Evolutionary conservation across 495 filamentous ascomycete species (phyloP).

Genomic region (Aspergillus diversus): DNA sequence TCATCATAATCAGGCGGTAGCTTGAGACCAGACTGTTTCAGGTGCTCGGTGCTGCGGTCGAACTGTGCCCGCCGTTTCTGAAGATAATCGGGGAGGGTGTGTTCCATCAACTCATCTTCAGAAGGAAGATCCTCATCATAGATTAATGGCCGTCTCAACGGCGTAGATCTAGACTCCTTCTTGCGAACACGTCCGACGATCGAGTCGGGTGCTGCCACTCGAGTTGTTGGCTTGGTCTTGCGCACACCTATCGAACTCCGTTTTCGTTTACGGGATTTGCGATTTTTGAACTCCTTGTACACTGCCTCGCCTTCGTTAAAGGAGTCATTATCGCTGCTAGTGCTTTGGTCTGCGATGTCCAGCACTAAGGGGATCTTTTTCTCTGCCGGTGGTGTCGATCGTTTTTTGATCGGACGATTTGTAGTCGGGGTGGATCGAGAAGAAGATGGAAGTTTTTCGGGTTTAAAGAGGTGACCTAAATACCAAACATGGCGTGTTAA

Average conservation of each 20-base stretch:
- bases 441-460: constrained; percentile 6
- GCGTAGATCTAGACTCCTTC: constrained; percentile 21
- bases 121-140: constrained; percentile 49
- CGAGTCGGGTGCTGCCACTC: constrained; percentile 27
- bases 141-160: constrained; percentile 28
- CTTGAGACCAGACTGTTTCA: constrained; percentile 70
- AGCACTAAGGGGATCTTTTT: constrained; percentile 25
- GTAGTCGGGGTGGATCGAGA: neutral
- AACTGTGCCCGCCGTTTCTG: constrained; percentile 55
- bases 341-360: constrained; percentile 24
- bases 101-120: constrained; percentile 61
- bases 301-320: constrained; percentile 54
- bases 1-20: constrained; percentile 81
- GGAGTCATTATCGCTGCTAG: constrained; percentile 41
- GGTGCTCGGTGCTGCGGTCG: constrained; percentile 54
- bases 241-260: constrained; percentile 50
- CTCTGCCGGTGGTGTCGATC: constrained; percentile 16
- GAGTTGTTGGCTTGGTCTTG: constrained; percentile 44
- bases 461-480: constrained; percentile 1
- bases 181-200: constrained; percentile 37
- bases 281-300: constrained; percentile 62
- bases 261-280: constrained; percentile 60
- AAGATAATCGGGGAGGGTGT: constrained; percentile 61
- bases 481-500: neutral
- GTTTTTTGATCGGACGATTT: constrained; percentile 8